Conservation (phyloP, 768 basidiomycete species). For the Leccinum olivaceopallidum region DNA sequence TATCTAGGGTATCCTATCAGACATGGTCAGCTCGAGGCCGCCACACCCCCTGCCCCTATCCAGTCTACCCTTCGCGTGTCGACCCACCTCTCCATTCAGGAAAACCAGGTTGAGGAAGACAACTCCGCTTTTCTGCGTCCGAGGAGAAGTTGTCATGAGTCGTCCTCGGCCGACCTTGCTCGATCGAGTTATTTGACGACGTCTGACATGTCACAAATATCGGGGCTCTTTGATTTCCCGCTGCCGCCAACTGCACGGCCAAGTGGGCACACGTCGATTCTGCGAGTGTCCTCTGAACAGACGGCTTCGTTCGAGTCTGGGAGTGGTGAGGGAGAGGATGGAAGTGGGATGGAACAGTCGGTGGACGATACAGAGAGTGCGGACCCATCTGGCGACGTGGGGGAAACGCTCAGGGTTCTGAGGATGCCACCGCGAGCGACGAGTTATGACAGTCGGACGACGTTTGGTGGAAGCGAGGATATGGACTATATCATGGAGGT, state of each 20-base stretch:
- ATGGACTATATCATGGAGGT: slow-evolving; percentile 19
- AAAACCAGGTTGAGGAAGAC: slow-evolving; percentile 5
- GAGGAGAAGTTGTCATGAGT: slow-evolving; percentile 23
- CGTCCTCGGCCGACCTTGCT: slow-evolving; percentile 32
- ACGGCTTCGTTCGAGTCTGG: slow-evolving; percentile 4
- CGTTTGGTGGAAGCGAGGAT: slow-evolving; percentile 31
- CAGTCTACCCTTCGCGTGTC: slow-evolving; percentile 18
- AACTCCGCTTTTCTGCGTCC: slow-evolving; percentile 12
- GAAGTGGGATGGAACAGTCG: not conserved
- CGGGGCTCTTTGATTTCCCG: slow-evolving; percentile 72
- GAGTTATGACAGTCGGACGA: slow-evolving; percentile 21
- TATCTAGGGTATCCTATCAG: slow-evolving; percentile 26
- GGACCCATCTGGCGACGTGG: slow-evolving; percentile 16
- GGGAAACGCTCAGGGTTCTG: slow-evolving; percentile 15
- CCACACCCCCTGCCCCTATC: slow-evolving; percentile 13
- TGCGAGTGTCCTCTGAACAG: slow-evolving; percentile 45
- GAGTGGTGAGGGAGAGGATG: not conserved
- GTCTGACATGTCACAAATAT: slow-evolving; percentile 62
- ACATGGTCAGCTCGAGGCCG: slow-evolving; percentile 18
- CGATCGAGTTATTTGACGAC: slow-evolving; percentile 65
- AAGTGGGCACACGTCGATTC: slow-evolving; percentile 39
- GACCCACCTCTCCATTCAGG: slow-evolving; percentile 25
- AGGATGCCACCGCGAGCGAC: slow-evolving; percentile 3
- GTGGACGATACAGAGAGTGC: not conserved
- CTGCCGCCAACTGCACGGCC: slow-evolving; percentile 47